Evolutionary conservation across 768 basidiomycete species (phyloP).

Genomic region (Kwoniella newhampshirensis): DNA sequence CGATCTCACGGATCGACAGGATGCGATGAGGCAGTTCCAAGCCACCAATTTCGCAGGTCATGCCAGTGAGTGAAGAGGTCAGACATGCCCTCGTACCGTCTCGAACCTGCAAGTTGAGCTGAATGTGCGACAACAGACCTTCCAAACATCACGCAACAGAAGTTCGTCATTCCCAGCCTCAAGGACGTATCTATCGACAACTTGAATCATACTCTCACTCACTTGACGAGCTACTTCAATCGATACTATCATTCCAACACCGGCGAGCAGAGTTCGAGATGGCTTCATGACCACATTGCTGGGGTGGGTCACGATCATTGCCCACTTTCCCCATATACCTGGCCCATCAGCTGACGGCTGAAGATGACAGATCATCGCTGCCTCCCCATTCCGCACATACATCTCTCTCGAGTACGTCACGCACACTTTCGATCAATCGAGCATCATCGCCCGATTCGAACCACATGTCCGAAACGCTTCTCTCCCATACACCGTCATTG

Average conservation of each 20-base stretch:
- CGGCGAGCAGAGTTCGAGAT: constrained; percentile 22
- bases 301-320: constrained; percentile 8
- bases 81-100: not conserved
- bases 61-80: not conserved
- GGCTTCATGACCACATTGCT: constrained; percentile 33
- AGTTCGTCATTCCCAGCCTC: constrained; percentile 22
- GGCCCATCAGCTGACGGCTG: no score
- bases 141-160: constrained; percentile 27
- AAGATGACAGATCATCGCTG: constrained; percentile 21
- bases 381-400: constrained; percentile 24
- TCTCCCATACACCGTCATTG: constrained; percentile 43
- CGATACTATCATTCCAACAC: constrained; percentile 30
- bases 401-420: constrained; percentile 35
- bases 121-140: constrained; percentile 11
- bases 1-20: constrained; percentile 30
- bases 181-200: constrained; percentile 16
- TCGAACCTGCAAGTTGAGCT: not conserved
- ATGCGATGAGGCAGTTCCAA: not conserved
- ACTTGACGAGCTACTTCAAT: constrained; percentile 29
- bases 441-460: constrained; percentile 50
- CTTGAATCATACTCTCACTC: constrained; percentile 26
- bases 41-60: not conserved
- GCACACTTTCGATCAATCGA: constrained; percentile 48
- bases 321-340: not conserved
- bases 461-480: constrained; percentile 29